Conservation (phyloP, 805 yeast genomes). For the Candida anglica region DNA sequence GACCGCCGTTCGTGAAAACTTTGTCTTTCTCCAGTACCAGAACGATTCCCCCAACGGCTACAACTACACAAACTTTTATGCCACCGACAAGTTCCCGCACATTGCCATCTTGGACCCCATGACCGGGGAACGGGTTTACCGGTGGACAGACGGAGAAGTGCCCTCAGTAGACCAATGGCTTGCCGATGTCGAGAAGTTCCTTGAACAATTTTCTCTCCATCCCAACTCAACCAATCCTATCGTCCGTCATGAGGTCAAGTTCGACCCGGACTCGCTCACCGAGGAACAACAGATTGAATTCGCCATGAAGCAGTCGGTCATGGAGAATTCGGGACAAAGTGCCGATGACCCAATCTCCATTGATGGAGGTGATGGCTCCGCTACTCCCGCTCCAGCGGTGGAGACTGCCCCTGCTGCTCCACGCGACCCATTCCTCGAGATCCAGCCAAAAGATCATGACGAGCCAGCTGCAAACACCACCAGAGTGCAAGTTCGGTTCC, state of each 20-base stretch:
- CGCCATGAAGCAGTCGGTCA: constrained; percentile 66
- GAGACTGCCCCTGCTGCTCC: constrained; percentile 11
- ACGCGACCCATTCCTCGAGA: constrained; percentile 48
- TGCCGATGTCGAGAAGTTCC: constrained; percentile 65
- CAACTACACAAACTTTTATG: constrained; percentile 69
- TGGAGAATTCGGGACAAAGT: constrained; percentile 21
- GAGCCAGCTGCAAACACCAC: constrained; percentile 72
- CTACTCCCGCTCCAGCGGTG: constrained; percentile 5
- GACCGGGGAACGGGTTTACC: constrained; percentile 84
- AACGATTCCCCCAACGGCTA: constrained; percentile 72
- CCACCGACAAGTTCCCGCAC: constrained; percentile 73
- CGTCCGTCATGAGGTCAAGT: constrained; percentile 52
- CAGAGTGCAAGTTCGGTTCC: constrained; percentile 82
- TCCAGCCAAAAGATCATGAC: constrained; percentile 46
- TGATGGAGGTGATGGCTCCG: constrained; percentile 6
- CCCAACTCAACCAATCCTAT: constrained; percentile 64
- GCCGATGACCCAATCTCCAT: constrained; percentile 20
- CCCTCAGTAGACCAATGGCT: constrained; percentile 62
- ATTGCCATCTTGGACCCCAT: constrained; percentile 90
- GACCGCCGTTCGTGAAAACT: constrained; percentile 58
- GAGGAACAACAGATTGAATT: constrained; percentile 82
- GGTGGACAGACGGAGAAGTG: constrained; percentile 63
- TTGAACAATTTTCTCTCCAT: constrained; percentile 59
- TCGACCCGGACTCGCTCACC: constrained; percentile 62
- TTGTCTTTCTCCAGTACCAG: constrained; percentile 83